These are phyloP conservation scores for Pythium vanterpoolii DNA, from an alignment of 352 stramenopile genomes.

Conservation along the genomic window DNA sequence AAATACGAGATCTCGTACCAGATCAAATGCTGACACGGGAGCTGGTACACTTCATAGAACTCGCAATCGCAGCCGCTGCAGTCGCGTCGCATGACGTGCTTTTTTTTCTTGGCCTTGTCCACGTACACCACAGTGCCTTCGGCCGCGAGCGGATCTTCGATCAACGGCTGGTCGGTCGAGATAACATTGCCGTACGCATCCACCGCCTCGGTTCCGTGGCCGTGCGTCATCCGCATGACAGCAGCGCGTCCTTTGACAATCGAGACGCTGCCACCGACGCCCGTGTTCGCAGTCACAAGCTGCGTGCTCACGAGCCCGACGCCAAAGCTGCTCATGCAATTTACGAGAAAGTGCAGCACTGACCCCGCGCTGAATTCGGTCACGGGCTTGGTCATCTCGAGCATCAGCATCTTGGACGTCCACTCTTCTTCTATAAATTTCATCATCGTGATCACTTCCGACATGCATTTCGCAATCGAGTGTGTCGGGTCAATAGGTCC, in stretches of 20 bases:
- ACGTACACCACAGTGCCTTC: conserved; percentile 45
- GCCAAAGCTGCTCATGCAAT: conserved; percentile 67
- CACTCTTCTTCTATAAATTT: conserved; percentile 70
- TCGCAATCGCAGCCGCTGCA: conserved; percentile 62
- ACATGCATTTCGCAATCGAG: conserved; percentile 51
- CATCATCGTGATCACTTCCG: conserved; percentile 61
- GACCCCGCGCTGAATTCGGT: conserved; percentile 52
- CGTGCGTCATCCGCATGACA: conserved; percentile 22
- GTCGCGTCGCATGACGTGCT: conserved; percentile 54
- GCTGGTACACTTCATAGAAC: conserved; percentile 61
- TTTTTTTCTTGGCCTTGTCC: conserved; percentile 56
- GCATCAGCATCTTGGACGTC: conserved; percentile 67
- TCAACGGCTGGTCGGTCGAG: conserved; percentile 4
- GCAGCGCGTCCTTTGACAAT: conserved; percentile 28
- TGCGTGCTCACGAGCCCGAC: conserved; percentile 60
- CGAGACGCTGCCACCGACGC: conserved; percentile 23
- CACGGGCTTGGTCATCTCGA: conserved; percentile 71
- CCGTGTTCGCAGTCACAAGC: conserved; percentile 45
- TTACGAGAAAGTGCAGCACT: conserved; percentile 62
- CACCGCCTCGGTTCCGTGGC: conserved; percentile 1
- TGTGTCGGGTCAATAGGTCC: conserved; percentile 5
- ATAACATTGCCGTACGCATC: conserved; percentile 12
- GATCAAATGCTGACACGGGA: conserved; percentile 71
- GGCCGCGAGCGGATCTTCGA: conserved; percentile 16
- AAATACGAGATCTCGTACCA: conserved; percentile 68